Evolutionary conservation across 2,329 filamentous ascomycete species (phyloP), one percentile per base, ranked within the genome.

Genomic region (Boeremia lycopersici): DNA sequence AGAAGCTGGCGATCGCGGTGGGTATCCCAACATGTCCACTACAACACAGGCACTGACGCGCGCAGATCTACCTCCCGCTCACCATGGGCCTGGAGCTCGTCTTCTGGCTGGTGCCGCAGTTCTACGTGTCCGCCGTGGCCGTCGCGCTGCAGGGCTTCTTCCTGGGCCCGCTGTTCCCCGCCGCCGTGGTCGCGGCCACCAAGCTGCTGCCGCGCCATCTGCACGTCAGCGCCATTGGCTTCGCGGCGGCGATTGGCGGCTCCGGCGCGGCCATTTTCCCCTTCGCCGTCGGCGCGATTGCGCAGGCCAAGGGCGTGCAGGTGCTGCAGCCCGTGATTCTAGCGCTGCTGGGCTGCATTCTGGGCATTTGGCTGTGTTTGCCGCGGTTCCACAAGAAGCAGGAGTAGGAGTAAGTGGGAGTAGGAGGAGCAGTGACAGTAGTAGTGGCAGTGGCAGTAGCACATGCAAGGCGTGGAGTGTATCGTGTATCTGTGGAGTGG

Each of bases 21-120:
- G 54, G 74, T n/a, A n/a, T n/a, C n/a, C n/a, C n/a, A n/a, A n/a
- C n/a, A n/a, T n/a, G n/a, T n/a, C n/a, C n/a, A n/a, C n/a, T n/a
- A n/a, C n/a, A n/a, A n/a, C n/a, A n/a, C n/a, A n/a, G n/a, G n/a
- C n/a, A 17, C 34, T 52, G 11, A 42, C 28, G 11, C 11, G 1
- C 7, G 2, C 39, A 78, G 75, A 80, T 81, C 55, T 96, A 95
- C 71, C 80, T 93, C 7, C 65, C 83, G 3, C 69, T 87, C 9
- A 82, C 84, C 12, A 83, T 91, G 47, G 84, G 66, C 0, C 79
- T 91, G 28, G 82, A 91, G 68, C 77, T 95, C 2, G 74, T 93
- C 54, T 91, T 93, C 77, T 95, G 90, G 90, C 84, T 93, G 4
- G 86, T 95, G 0, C 90, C 90, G 0, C 84, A 85, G 51, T 91